Conservation (phyloP, 2,329 filamentous ascomycete species). For the Ramularia collo-cygni region DNA sequence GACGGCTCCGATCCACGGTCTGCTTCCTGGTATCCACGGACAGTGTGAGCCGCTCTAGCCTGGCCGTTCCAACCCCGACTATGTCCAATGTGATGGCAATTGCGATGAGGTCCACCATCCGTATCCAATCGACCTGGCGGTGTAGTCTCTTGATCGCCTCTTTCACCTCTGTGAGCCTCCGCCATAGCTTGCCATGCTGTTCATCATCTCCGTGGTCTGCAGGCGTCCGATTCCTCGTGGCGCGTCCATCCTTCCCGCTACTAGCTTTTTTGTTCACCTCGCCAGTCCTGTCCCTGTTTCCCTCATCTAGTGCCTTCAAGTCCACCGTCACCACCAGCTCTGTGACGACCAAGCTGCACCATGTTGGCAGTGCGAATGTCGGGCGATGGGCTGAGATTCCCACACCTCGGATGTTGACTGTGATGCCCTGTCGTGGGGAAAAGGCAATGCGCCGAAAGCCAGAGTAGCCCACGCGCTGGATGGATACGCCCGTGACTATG, state of each 20-base stretch:
- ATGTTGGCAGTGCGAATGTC: conserved; percentile 94
- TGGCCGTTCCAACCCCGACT: conserved; percentile 73
- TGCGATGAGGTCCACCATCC: conserved; percentile 81
- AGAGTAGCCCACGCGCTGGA: conserved; percentile 89
- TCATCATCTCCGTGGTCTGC: conserved; percentile 28
- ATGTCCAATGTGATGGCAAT: conserved; percentile 71
- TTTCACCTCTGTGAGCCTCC: conserved; percentile 68
- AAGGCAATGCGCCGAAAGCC: conserved; percentile 88
- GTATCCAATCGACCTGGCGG: conserved; percentile 78
- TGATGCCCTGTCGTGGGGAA: conserved; percentile 79
- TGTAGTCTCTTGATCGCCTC: conserved; percentile 83
- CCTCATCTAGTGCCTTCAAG: conserved; percentile 52
- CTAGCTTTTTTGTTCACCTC: conserved; percentile 14
- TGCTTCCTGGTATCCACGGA: conserved; percentile 87
- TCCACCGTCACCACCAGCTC: conserved; percentile 83
- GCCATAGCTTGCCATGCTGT: conserved; percentile 64
- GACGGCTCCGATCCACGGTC: conserved; percentile 81
- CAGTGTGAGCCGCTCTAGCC: conserved; percentile 76
- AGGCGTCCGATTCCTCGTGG: conserved; percentile 8
- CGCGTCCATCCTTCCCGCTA: conserved; percentile 9
- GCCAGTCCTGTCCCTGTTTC: conserved; percentile 11
- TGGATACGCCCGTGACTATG: conserved; percentile 87
- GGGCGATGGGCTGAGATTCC: conserved; percentile 85
- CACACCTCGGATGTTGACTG: conserved; percentile 81
- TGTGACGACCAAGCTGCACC: conserved; percentile 82